Evolutionary conservation across 2,329 filamentous ascomycete species (phyloP).

Genomic region (Fusarium avenaceum): DNA sequence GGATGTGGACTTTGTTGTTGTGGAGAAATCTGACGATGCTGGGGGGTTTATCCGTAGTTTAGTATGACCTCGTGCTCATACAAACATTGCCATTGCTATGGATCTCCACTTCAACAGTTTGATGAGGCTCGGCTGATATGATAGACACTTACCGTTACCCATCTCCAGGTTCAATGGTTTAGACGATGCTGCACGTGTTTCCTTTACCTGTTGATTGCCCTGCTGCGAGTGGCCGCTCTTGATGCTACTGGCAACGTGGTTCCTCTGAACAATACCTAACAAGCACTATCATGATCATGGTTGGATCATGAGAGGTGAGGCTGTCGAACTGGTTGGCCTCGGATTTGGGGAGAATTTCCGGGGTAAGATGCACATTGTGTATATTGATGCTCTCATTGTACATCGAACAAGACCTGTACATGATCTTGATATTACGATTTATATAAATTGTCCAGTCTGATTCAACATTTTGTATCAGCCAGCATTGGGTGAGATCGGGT

Average conservation of each 20-base stretch:
- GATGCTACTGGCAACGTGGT: conserved; percentile 31
- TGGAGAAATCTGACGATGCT: conserved; percentile 45
- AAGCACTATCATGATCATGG: conserved; percentile 1
- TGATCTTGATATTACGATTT: no score
- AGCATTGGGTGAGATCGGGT: neutral
- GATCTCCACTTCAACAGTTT: conserved; percentile 28
- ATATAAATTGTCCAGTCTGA: no score
- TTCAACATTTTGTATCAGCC: neutral
- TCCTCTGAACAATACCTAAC: conserved; percentile 20
- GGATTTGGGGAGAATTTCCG: neutral
- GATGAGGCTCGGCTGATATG: conserved; percentile 41
- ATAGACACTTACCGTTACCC: neutral
- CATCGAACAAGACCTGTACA: no score
- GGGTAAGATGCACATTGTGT: neutral
- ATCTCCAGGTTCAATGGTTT: no score
- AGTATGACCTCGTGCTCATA: no score
- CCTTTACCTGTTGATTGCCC: conserved; percentile 20
- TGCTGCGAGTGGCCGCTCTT: conserved; percentile 29
- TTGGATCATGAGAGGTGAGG: conserved; percentile 9
- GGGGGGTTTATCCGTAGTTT: conserved; percentile 13
- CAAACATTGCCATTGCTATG: conserved; percentile 11
- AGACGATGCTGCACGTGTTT: no score
- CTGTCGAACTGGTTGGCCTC: conserved; percentile 12
- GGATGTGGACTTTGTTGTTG: conserved; percentile 39
- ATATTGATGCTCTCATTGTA: neutral